These are phyloP conservation scores for Barbatosphaeria neglecta DNA, from an alignment of 495 filamentous ascomycete genomes.

Conservation along the genomic window DNA sequence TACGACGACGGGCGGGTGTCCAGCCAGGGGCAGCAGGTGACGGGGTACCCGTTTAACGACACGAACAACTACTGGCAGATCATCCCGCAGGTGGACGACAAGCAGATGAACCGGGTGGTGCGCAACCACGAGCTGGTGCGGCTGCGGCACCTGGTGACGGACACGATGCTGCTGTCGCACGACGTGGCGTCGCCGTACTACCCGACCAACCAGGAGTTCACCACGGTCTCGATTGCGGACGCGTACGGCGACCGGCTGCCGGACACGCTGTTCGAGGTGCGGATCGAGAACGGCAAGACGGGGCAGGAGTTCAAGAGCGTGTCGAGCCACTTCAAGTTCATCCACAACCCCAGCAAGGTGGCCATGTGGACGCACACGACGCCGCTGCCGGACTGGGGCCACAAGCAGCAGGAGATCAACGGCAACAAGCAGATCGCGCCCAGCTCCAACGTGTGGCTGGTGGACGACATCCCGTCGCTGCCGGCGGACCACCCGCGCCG, in stretches of 20 bases:
- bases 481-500: constrained; percentile 56
- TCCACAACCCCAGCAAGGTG: constrained; percentile 86
- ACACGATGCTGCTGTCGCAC: constrained; percentile 83
- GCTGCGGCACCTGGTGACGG: constrained; percentile 76
- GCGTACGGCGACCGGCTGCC: constrained; percentile 70
- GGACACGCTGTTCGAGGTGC: constrained; percentile 88
- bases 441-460: constrained; percentile 86
- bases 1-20: constrained; percentile 97
- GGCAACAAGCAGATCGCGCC: constrained; percentile 94
- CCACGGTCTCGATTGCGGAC: constrained; percentile 60
- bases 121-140: constrained; percentile 80
- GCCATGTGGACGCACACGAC: constrained; percentile 98
- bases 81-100: constrained; percentile 51
- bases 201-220: constrained; percentile 98
- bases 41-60: constrained; percentile 94
- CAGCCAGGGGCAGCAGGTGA: constrained; percentile 95
- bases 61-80: constrained; percentile 99
- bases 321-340: constrained; percentile 84
- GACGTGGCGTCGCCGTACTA: constrained; percentile 97
- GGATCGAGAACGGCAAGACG: constrained; percentile 74
- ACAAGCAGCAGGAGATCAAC: constrained; percentile 97
- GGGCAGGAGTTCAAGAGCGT: constrained; percentile 80
- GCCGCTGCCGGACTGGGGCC: constrained; percentile 90
- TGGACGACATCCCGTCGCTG: constrained; percentile 80
- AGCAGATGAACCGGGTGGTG: constrained; percentile 48